Conservation (phyloP, 2,329 filamentous ascomycete genomes). For the Botryotinia calthae region DNA sequence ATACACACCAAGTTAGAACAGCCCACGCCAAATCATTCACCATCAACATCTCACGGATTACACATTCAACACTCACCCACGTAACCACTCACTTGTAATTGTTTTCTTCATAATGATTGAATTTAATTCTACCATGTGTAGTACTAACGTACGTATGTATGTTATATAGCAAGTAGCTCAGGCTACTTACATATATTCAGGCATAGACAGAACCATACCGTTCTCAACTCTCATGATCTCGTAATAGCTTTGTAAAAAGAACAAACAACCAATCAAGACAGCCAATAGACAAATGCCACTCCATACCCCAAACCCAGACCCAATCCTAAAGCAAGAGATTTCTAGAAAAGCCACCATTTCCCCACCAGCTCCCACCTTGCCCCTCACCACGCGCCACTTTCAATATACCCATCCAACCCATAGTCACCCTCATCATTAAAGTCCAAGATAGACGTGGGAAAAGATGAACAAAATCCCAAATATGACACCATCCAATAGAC, state of each 20-base stretch:
- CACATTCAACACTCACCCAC: background rate
- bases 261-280: slow-evolving; percentile 12
- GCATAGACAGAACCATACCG: slow-evolving; percentile 6
- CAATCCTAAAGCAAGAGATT: background rate
- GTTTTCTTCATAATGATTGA: slow-evolving; percentile 2
- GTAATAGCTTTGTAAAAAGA: slow-evolving; percentile 8
- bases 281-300: background rate
- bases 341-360: slow-evolving; percentile 8
- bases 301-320: slow-evolving; percentile 7
- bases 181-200: slow-evolving; percentile 3
- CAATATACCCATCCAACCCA: slow-evolving; percentile 16
- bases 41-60: background rate
- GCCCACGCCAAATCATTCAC: background rate
- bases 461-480: slow-evolving; percentile 10
- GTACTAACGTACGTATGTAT: slow-evolving; percentile 14
- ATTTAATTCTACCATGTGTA: slow-evolving; percentile 11
- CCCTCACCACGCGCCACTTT: slow-evolving; percentile 7
- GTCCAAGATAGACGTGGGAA: slow-evolving; percentile 2
- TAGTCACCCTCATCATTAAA: slow-evolving; percentile 9
- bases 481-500: slow-evolving; percentile 11
- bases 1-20: background rate
- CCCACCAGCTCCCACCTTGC: slow-evolving; percentile 2
- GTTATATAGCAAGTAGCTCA: background rate
- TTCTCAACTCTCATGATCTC: slow-evolving; percentile 15
- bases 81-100: background rate